These are phyloP conservation scores for Acmispon strigosus DNA, from an alignment of 306 rosid genomes.

Conservation along the genomic window DNA sequence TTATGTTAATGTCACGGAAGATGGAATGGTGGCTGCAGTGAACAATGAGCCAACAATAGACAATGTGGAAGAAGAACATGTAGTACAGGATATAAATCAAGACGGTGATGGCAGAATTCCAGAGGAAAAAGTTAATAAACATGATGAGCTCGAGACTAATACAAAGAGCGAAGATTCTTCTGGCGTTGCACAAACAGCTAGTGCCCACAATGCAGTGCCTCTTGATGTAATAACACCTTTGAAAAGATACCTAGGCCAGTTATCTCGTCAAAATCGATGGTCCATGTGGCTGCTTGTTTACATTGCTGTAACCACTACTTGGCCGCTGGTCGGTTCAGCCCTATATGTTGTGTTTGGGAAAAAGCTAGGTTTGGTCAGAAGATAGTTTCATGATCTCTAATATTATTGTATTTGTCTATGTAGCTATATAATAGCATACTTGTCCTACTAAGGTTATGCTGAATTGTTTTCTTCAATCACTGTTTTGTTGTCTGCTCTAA, in stretches of 20 bases:
- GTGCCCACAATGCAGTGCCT: conserved; percentile 18
- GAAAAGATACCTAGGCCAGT: conserved; percentile 44
- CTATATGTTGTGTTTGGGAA: conserved; percentile 42
- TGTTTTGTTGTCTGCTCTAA: not conserved
- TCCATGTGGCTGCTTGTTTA: conserved; percentile 74
- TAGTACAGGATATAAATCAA: conserved; percentile 6
- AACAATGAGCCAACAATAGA: conserved; percentile 40
- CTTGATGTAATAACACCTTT: conserved; percentile 29
- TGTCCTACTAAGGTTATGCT: not conserved
- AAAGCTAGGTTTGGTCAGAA: conserved; percentile 46
- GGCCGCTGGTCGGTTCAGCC: conserved; percentile 88
- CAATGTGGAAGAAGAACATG: conserved; percentile 32
- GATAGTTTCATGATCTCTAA: conserved; percentile 27
- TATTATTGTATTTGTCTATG: not conserved
- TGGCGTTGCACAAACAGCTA: conserved; percentile 8
- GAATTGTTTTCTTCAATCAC: not conserved
- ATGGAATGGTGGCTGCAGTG: conserved; percentile 83
- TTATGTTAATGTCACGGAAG: conserved; percentile 55
- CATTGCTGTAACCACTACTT: conserved; percentile 63
- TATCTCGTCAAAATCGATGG: conserved; percentile 48
- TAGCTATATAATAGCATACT: conserved; percentile 3
- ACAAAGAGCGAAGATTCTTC: conserved; percentile 17
- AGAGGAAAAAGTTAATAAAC: conserved; percentile 12
- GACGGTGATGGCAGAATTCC: conserved; percentile 20
- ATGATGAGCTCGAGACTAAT: conserved; percentile 23